Evolutionary conservation across 2,329 filamentous ascomycete genomes (phyloP), one percentile per base, ranked within the genome.

Genomic region (Coleophoma eucalyptorum): DNA sequence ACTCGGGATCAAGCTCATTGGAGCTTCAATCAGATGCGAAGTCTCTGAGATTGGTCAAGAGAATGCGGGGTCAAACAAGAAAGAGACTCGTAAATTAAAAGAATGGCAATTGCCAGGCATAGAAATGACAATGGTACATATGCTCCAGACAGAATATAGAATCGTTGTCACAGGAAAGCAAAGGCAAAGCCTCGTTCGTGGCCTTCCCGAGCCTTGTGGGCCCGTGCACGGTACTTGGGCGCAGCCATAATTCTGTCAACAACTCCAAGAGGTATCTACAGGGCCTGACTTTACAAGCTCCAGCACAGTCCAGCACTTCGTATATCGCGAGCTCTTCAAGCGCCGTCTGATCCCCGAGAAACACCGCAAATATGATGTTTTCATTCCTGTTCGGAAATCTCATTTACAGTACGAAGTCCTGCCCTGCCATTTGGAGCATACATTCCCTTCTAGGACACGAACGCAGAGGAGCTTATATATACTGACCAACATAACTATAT

Each of bases 361-460:
- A 50, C 43, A 45, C 64, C 56, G 61, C 60, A 67, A 76, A 70
- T 45, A 89, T 90, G 86, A 75, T 90, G 57, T 80, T 92, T 74
- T 84, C 42, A 33, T 48, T 86, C 67, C 80, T 77, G 53, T 73
- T 83, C 57, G 79, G 79, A 49, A 89, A 84, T 63, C 78, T 94
- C 52, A 77, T 94, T 68, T 92, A 93, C 69, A 81, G 86, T 86
- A 71, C 50, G 64, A 21, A 10, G 33, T 32, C 20, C 21, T 18
- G 19, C 45, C 21, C 46, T 10, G 40, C 13, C 26, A 26, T 6
- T 20, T 46, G 20, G 18, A 37, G 11, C 19, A 37, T 55, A 31
- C 55, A 40, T 31, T 38, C 43, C 32, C 37, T 41, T 12, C 41
- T n/a, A n/a, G n/a, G n/a, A n/a, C n/a, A n/a, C 8, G 35, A 18